These are phyloP conservation scores for Fusarium falciforme DNA, from an alignment of 2,329 filamentous ascomycete species.

Conservation along the genomic window DNA sequence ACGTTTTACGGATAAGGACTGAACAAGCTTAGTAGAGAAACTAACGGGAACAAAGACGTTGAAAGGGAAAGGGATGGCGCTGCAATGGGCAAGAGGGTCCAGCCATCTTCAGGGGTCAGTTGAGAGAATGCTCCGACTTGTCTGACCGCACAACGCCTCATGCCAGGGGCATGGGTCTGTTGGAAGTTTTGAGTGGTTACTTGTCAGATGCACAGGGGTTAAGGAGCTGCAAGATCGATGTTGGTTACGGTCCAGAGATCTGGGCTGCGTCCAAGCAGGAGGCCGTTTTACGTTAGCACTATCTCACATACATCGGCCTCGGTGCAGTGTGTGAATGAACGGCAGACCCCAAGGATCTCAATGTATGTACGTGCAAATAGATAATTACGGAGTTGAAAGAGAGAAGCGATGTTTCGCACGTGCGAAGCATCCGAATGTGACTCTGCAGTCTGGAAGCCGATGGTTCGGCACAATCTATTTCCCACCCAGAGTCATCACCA, in stretches of 20 bases:
- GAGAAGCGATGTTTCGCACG: neutral
- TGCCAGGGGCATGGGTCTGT: neutral
- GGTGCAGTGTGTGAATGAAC: neutral
- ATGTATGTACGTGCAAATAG: neutral
- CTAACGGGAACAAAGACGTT: neutral
- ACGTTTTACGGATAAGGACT: neutral
- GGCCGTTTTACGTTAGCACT: neutral
- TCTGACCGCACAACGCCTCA: neutral
- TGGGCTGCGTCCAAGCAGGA: neutral
- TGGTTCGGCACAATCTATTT: neutral
- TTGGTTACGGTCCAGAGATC: neutral
- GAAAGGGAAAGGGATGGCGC: neutral
- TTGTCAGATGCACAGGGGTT: neutral
- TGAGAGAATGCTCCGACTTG: neutral
- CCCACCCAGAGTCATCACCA: neutral
- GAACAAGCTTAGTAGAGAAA: neutral
- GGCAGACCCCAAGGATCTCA: neutral
- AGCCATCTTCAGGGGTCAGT: neutral
- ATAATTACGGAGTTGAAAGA: neutral
- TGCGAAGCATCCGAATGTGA: neutral
- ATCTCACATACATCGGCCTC: neutral
- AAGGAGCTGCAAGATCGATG: neutral
- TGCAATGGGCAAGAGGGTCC: neutral
- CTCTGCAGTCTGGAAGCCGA: neutral
- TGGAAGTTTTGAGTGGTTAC: neutral